A percentile compares a stretch with the other conserved stretches of the same genome.
Conservation (phyloP, 495 filamentous ascomycete species). For the Lepraria neglecta region DNA sequence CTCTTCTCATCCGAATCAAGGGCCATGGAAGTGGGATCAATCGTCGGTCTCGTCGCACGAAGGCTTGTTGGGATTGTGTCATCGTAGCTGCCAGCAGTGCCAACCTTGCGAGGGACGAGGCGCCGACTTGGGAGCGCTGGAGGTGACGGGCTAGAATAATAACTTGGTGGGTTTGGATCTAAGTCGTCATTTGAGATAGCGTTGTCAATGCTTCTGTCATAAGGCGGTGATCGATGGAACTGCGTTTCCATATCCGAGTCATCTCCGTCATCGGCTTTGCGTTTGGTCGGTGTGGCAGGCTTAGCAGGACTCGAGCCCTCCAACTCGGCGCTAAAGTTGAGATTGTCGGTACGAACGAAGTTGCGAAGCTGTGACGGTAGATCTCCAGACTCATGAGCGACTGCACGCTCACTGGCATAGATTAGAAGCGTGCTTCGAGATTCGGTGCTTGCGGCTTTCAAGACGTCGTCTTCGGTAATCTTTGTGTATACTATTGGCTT, state of each 20-base stretch:
- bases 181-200: conserved; percentile 8
- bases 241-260: conserved; percentile 17
- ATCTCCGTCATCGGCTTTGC: conserved; percentile 20
- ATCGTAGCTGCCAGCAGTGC: conserved; percentile 19
- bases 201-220: conserved; percentile 11
- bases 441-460: conserved; percentile 48
- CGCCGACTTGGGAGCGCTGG: conserved; percentile 13
- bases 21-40: conserved; percentile 7
- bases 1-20: conserved; percentile 5
- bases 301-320: conserved; percentile 20
- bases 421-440: conserved; percentile 43
- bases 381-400: conserved; percentile 32
- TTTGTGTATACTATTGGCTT: conserved; percentile 34
- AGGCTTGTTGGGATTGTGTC: conserved; percentile 21
- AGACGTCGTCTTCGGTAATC: conserved; percentile 46
- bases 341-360: conserved; percentile 46
- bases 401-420: conserved; percentile 46
- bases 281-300: conserved; percentile 23
- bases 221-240: conserved; percentile 19
- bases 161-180: conserved; percentile 12
- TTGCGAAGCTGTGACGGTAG: conserved; percentile 40
- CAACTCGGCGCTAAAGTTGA: conserved; percentile 42
- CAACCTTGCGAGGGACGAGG: conserved; percentile 11
- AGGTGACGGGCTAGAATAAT: conserved; percentile 7
- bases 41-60: conserved; percentile 6